These are phyloP conservation scores for Plantago ovata DNA, from an alignment of 257 asterid species.

Conservation along the genomic window DNA sequence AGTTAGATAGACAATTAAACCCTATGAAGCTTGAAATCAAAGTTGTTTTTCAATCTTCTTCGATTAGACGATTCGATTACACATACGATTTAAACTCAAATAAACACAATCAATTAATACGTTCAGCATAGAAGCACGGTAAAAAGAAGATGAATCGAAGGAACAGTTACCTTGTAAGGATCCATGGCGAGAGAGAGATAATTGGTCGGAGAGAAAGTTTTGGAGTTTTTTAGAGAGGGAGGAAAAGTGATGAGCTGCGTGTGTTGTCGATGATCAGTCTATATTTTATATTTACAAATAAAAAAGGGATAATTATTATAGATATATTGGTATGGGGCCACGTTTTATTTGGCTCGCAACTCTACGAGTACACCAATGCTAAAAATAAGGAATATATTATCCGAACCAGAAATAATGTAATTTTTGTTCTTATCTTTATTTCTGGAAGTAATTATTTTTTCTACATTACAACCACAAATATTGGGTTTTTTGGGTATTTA, in stretches of 20 bases:
- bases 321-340: conserved; percentile 18
- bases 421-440: too few relatives aligned
- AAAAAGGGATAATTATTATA: conserved; percentile 11
- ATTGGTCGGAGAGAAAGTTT: not conserved
- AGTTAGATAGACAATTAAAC: not conserved
- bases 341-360: conserved; percentile 35
- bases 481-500: not conserved
- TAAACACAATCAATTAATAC: not conserved
- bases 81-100: too few relatives aligned
- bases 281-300: not conserved
- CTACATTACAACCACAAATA: not conserved
- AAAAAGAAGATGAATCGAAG: not conserved
- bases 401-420: not conserved
- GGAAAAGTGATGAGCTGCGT: conserved; percentile 22
- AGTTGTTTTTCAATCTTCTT: not conserved
- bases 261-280: conserved; percentile 21
- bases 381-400: conserved; percentile 14
- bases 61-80: too few relatives aligned
- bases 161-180: conserved; percentile 57
- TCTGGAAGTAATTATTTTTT: not conserved
- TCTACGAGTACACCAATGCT: conserved; percentile 15
- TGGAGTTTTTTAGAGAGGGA: too few relatives aligned
- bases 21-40: not conserved
- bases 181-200: conserved; percentile 40
- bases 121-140: not conserved